These are phyloP conservation scores for Pseudozyma pruni DNA, from an alignment of 1,284 basidiomycete species.

Conservation along the genomic window DNA sequence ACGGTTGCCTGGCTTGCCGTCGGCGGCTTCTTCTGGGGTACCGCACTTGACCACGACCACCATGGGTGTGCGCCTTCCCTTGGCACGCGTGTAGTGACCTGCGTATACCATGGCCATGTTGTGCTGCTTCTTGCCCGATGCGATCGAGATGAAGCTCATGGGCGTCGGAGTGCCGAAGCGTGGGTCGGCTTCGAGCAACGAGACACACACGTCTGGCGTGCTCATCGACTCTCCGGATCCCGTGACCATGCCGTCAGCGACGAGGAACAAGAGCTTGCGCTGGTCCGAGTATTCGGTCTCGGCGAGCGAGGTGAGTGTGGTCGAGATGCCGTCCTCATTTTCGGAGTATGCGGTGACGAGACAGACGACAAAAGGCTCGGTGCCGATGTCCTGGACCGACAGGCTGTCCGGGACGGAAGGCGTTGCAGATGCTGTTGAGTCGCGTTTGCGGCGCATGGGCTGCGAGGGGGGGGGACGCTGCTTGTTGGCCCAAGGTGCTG, in stretches of 20 bases:
- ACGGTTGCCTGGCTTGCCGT: slow-evolving; percentile 95
- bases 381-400: slow-evolving; percentile 57
- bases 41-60: slow-evolving; percentile 97
- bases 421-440: slow-evolving; percentile 24
- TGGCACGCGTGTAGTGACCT: slow-evolving; percentile 83
- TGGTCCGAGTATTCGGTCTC: slow-evolving; percentile 88
- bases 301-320: slow-evolving; percentile 92
- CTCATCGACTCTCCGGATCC: slow-evolving; percentile 92
- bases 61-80: slow-evolving; percentile 90
- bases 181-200: slow-evolving; percentile 89
- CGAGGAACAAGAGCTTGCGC: slow-evolving; percentile 90
- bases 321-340: slow-evolving; percentile 88
- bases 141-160: slow-evolving; percentile 93
- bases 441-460: slow-evolving; percentile 37
- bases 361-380: slow-evolving; percentile 90
- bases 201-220: slow-evolving; percentile 96
- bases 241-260: slow-evolving; percentile 99
- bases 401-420: slow-evolving; percentile 40
- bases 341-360: slow-evolving; percentile 98
- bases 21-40: slow-evolving; percentile 76
- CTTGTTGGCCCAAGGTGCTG: slow-evolving; percentile 82
- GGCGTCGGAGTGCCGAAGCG: slow-evolving; percentile 95
- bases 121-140: slow-evolving; percentile 84
- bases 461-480: slow-evolving; percentile 48
- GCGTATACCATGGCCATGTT: slow-evolving; percentile 99